These are phyloP conservation scores for Raffaelea arxii DNA, from an alignment of 2,329 filamentous ascomycete genomes.

Conservation along the genomic window DNA sequence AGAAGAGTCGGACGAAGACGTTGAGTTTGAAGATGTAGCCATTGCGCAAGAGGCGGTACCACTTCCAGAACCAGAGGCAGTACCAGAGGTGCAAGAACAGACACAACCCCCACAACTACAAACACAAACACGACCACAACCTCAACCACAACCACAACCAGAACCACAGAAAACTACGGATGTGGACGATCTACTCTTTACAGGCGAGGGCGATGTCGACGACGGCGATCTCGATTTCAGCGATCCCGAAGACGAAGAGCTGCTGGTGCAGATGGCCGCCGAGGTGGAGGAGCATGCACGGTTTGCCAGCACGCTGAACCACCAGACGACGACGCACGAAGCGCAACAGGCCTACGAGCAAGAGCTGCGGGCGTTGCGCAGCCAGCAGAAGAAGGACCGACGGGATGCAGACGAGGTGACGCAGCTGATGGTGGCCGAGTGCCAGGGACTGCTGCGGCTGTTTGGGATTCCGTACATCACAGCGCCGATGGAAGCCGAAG, in stretches of 20 bases:
- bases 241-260: constrained; percentile 85
- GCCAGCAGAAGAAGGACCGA: constrained; percentile 93
- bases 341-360: constrained; percentile 74
- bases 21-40: constrained; percentile 29
- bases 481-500: constrained; percentile 97
- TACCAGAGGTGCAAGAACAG: constrained; percentile 4
- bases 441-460: constrained; percentile 77
- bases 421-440: constrained; percentile 91
- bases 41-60: too few relatives aligned
- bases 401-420: constrained; percentile 95
- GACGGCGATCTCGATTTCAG: constrained; percentile 68
- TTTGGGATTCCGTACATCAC: constrained; percentile 96
- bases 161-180: background rate
- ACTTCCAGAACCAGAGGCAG: too few relatives aligned
- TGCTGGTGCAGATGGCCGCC: constrained; percentile 74
- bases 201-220: constrained; percentile 25
- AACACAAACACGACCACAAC: background rate
- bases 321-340: constrained; percentile 57
- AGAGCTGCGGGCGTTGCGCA: constrained; percentile 77
- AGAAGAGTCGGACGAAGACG: constrained; percentile 13
- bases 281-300: constrained; percentile 92
- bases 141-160: background rate
- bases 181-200: constrained; percentile 15
- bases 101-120: background rate
- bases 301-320: constrained; percentile 80